Base-by-base conservation (phyloP, 495 filamentous ascomycete genomes). In the Penicillium roqueforti region DNA sequence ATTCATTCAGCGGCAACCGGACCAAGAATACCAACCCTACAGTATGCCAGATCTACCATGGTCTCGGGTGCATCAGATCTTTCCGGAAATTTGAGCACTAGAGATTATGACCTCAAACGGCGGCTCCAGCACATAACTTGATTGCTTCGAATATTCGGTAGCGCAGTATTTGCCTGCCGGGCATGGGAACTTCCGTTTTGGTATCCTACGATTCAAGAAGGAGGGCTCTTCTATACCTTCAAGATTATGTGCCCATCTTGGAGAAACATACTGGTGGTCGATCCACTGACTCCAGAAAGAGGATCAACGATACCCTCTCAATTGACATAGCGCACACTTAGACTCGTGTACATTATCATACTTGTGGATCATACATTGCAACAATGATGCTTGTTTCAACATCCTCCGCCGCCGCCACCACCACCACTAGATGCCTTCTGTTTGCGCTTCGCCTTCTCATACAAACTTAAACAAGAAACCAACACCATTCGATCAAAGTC, bases 401-500 rank as follows among this genome's bases (percentile, higher is more conserved):
- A 56, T 4, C 58, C 55, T 3, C 56, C 28, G 10, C 28, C 25
- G 25, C 25, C 25, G 2, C 23, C 28, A 3, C 28, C 28, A 29
- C 28, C 62, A 5, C 62, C 59, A 43, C 56, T 48, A 2, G 25
- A 51, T 4, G 46, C 42, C 6, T 26, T 11, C n/a, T 51, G 51
- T 29, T 44, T 48, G 34, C 55, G 55, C 29, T 52, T 60, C 11
- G 39, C 48, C 26, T 51, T 61, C 39, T 66, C 57, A 56, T 55
- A 60, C 26, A 63, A 3, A 34, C 56, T 58, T 29, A 63, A 14
- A 29, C 48, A 59, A 22, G 65, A 59, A 46, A 66, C 52, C 23
- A 68, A 54, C 13, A 59, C 44, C 57, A 68, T 59, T 18, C n/a
- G 62, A 47, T 63, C 62, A 34, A 66, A 68, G 14, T 44, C 43